These are phyloP conservation scores for Thelonectria olida DNA, from an alignment of 2,329 filamentous ascomycete species.

Conservation along the genomic window DNA sequence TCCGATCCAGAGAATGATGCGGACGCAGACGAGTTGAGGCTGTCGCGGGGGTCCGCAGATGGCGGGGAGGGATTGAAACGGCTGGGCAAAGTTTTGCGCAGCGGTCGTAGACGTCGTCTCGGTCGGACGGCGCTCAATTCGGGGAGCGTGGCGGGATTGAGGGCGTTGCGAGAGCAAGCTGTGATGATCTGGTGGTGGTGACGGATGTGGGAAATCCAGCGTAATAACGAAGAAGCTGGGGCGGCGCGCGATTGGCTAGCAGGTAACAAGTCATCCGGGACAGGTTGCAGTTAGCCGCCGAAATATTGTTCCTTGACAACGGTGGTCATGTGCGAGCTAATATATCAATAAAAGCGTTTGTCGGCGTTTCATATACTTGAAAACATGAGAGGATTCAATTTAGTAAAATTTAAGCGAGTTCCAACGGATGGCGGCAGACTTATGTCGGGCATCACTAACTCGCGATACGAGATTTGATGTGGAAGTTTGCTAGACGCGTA, in stretches of 20 bases:
- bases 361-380: background rate
- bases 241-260: slow-evolving; percentile 34
- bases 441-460: slow-evolving; percentile 14
- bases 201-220: slow-evolving; percentile 38
- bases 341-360: background rate
- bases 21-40: slow-evolving; percentile 20
- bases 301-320: slow-evolving; percentile 3
- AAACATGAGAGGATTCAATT: background rate
- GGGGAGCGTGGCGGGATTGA: slow-evolving; percentile 29
- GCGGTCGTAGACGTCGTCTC: slow-evolving; percentile 16
- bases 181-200: slow-evolving; percentile 30
- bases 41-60: slow-evolving; percentile 21
- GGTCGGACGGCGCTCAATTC: slow-evolving; percentile 34
- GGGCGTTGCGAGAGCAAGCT: slow-evolving; percentile 31
- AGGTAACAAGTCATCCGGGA: slow-evolving; percentile 27
- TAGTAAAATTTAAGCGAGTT: background rate
- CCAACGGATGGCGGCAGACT: background rate
- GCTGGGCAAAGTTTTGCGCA: slow-evolving; percentile 22
- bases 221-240: slow-evolving; percentile 32
- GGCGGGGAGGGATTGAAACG: slow-evolving; percentile 19
- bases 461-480: slow-evolving; percentile 26
- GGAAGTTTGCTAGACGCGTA: slow-evolving; percentile 25
- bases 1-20: slow-evolving; percentile 22
- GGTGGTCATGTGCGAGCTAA: background rate
- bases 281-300: slow-evolving; percentile 34